Evolutionary conservation across 352 stramenopile species (phyloP).

Genomic region (Phytophthora hibernalis): DNA sequence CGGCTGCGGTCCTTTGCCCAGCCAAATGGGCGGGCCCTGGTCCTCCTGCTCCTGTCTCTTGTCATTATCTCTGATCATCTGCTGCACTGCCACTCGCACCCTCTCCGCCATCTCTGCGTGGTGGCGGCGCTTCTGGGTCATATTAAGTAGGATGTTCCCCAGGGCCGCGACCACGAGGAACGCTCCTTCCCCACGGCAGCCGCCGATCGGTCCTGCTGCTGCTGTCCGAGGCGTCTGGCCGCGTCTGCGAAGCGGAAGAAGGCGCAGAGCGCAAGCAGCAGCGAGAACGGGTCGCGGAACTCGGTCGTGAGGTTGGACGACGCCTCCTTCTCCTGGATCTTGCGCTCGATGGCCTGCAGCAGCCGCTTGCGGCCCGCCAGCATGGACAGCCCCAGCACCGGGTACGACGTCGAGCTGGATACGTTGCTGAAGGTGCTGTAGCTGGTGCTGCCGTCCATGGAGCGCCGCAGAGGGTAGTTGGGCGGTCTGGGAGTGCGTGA

Average conservation of each 20-base stretch:
- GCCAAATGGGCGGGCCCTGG: constrained; percentile 22
- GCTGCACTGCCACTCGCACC: constrained; percentile 69
- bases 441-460: constrained; percentile 18
- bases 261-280: constrained; percentile 73
- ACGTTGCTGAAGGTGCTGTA: constrained; percentile 38
- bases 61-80: constrained; percentile 46
- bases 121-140: constrained; percentile 68
- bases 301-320: constrained; percentile 69
- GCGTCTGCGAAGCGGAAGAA: constrained; percentile 69
- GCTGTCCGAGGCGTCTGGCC: constrained; percentile 36
- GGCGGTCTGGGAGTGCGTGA: constrained; percentile 18
- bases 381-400: constrained; percentile 62
- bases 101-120: constrained; percentile 83
- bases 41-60: constrained; percentile 19
- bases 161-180: constrained; percentile 68
- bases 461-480: constrained; percentile 38
- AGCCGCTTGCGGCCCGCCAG: constrained; percentile 55
- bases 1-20: constrained; percentile 31
- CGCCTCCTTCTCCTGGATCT: constrained; percentile 77
- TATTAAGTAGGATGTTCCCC: constrained; percentile 73
- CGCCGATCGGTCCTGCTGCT: constrained; percentile 27
- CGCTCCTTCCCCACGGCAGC: constrained; percentile 54
- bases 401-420: constrained; percentile 8
- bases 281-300: constrained; percentile 75
- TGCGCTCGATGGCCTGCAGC: constrained; percentile 69